phyloP scores from a whole-genome alignment of 768 basidiomycete genomes.

The Leccinum longicurvipes region DNA sequence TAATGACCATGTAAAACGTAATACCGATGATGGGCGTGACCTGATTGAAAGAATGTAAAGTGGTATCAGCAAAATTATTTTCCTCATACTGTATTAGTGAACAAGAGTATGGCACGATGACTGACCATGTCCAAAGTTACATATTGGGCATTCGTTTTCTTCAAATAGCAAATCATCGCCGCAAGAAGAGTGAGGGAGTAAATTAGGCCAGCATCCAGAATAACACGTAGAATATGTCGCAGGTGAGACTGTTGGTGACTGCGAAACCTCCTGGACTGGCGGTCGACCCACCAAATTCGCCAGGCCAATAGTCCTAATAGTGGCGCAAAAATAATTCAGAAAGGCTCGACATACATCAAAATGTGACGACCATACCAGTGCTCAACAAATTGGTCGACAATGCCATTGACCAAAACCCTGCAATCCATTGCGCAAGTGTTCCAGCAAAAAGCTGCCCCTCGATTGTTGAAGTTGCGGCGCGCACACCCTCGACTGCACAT shows the following conservation, averaged over 20 bases:
- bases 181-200: slow-evolving; percentile 36
- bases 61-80: neutral
- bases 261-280: slow-evolving; percentile 14
- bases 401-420: slow-evolving; percentile 31
- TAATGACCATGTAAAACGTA: slow-evolving; percentile 42
- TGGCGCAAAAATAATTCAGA: neutral
- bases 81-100: neutral
- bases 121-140: slow-evolving; percentile 37
- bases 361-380: slow-evolving; percentile 23
- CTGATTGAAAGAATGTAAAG: slow-evolving; percentile 11
- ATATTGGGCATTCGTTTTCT: slow-evolving; percentile 30
- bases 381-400: slow-evolving; percentile 32
- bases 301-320: slow-evolving; percentile 25
- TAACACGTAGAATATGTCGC: slow-evolving; percentile 23
- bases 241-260: slow-evolving; percentile 5
- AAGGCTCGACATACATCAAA: neutral
- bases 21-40: slow-evolving; percentile 39
- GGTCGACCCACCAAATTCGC: slow-evolving; percentile 31
- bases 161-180: slow-evolving; percentile 29
- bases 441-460: slow-evolving; percentile 26
- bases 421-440: slow-evolving; percentile 33
- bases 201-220: slow-evolving; percentile 37
- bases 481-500: slow-evolving; percentile 19
- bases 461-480: slow-evolving; percentile 9
- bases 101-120: neutral